Percentiles rank a stretch among this genome's conserved stretches.
These are phyloP conservation scores for Kentomonas sorsogonicus DNA, from an alignment of 208 protist genomes.

Conservation along the genomic window DNA sequence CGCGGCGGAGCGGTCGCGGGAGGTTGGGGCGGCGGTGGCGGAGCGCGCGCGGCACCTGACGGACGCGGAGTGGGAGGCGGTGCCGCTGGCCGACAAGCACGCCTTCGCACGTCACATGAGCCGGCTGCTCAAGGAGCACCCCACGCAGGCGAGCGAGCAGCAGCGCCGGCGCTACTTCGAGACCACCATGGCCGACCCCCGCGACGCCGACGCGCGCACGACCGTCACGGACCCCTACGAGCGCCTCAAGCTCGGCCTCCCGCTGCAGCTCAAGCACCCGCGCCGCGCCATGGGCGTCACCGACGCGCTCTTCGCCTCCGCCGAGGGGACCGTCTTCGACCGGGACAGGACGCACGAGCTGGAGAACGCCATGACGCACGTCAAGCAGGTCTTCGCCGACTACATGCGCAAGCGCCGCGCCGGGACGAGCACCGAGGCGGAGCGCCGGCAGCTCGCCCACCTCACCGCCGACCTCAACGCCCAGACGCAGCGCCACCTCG, in stretches of 20 bases:
- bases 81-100: slow-evolving; percentile 71
- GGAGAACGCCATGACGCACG: slow-evolving; percentile 73
- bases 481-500: slow-evolving; percentile 69
- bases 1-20: slow-evolving; percentile 21
- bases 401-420: slow-evolving; percentile 70
- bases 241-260: slow-evolving; percentile 75
- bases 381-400: slow-evolving; percentile 86
- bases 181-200: slow-evolving; percentile 70
- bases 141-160: slow-evolving; percentile 74
- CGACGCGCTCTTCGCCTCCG: slow-evolving; percentile 70
- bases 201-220: slow-evolving; percentile 44
- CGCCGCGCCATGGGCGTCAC: slow-evolving; percentile 62
- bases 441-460: slow-evolving; percentile 66
- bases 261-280: slow-evolving; percentile 65
- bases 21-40: slow-evolving; percentile 39
- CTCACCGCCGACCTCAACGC: slow-evolving; percentile 69
- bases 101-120: slow-evolving; percentile 76
- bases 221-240: slow-evolving; percentile 71
- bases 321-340: slow-evolving; percentile 68
- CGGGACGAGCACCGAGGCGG: slow-evolving; percentile 69
- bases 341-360: slow-evolving; percentile 57
- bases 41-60: slow-evolving; percentile 67
- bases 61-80: slow-evolving; percentile 75
- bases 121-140: slow-evolving; percentile 42
- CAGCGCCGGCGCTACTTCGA: slow-evolving; percentile 84